phyloP scores from a whole-genome alignment of 2,329 filamentous ascomycete species.

The Ophiostoma australiae region DNA sequence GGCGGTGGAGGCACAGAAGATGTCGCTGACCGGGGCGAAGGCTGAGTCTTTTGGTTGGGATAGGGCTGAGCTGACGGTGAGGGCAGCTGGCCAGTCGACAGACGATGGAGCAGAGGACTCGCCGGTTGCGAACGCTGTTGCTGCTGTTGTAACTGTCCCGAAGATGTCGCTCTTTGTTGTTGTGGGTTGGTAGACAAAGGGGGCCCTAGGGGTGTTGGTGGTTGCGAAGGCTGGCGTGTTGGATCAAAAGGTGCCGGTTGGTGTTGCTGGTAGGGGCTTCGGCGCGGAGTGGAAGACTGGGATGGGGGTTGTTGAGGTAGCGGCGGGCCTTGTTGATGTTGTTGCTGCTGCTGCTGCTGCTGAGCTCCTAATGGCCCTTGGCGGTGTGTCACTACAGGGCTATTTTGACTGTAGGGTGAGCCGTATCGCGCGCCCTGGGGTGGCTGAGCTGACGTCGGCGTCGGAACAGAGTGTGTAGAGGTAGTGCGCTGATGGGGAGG shows the following conservation, averaged over 20 bases:
- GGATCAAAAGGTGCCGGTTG: constrained; percentile 6
- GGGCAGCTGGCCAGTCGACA: constrained; percentile 30
- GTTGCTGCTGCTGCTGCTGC: constrained; percentile 3
- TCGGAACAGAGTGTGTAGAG: background rate
- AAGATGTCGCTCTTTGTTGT: background rate
- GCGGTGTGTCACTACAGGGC: constrained; percentile 15
- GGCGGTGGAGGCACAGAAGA: constrained; percentile 9
- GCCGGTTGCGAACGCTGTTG: constrained; percentile 45
- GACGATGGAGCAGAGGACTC: constrained; percentile 57
- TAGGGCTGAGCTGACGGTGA: background rate
- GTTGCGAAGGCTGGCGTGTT: constrained; percentile 6
- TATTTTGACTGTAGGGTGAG: background rate
- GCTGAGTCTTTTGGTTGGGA: constrained; percentile 16
- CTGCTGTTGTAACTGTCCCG: constrained; percentile 7
- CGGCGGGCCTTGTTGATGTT: background rate
- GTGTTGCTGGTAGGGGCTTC: background rate
- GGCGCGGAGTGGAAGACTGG: background rate
- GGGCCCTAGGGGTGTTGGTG: constrained; percentile 2
- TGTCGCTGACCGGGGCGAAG: constrained; percentile 35
- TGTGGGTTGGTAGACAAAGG: constrained; percentile 19
- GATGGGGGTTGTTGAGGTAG: background rate
- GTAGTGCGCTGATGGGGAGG: constrained; percentile 11
- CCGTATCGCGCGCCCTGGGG: background rate
- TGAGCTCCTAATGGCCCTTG: background rate
- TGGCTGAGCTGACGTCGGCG: background rate